Percentiles rank a stretch among this genome's conserved stretches.
Conservation (phyloP, 2,329 filamentous ascomycete species). For the Neonectria sp. region DNA sequence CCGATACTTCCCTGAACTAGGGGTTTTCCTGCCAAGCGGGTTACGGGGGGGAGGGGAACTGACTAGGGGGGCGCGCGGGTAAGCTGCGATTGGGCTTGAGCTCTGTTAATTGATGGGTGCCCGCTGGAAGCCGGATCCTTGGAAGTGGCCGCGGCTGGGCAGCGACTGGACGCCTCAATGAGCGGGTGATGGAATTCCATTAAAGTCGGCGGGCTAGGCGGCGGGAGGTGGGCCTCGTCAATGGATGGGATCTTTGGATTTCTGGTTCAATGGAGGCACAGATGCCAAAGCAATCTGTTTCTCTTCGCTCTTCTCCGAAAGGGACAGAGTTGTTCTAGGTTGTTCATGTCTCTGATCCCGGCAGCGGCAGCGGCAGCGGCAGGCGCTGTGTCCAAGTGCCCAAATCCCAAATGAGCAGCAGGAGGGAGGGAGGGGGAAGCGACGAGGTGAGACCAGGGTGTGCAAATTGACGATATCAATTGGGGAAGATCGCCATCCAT, state of each 20-base stretch:
- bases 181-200: conserved; percentile 4
- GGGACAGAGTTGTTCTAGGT: conserved; percentile 25
- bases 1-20: conserved; percentile 25
- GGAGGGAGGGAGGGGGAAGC: neutral
- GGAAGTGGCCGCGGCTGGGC: neutral
- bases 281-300: conserved; percentile 17
- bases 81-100: conserved; percentile 13
- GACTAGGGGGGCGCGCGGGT: neutral
- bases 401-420: conserved; percentile 2
- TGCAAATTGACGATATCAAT: conserved; percentile 4
- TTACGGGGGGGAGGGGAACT: neutral
- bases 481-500: conserved; percentile 1
- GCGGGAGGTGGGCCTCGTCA: conserved; percentile 15
- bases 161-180: conserved; percentile 4
- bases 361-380: neutral
- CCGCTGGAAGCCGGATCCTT: conserved; percentile 3
- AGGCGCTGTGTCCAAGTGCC: neutral
- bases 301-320: conserved; percentile 29
- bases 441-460: conserved; percentile 6
- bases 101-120: conserved; percentile 10
- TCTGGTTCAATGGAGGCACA: conserved; percentile 8
- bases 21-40: conserved; percentile 11
- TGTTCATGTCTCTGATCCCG: conserved; percentile 16
- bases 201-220: conserved; percentile 11
- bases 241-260: conserved; percentile 7